Base-by-base conservation (phyloP, 768 basidiomycete genomes). In the Mycena venus region DNA sequence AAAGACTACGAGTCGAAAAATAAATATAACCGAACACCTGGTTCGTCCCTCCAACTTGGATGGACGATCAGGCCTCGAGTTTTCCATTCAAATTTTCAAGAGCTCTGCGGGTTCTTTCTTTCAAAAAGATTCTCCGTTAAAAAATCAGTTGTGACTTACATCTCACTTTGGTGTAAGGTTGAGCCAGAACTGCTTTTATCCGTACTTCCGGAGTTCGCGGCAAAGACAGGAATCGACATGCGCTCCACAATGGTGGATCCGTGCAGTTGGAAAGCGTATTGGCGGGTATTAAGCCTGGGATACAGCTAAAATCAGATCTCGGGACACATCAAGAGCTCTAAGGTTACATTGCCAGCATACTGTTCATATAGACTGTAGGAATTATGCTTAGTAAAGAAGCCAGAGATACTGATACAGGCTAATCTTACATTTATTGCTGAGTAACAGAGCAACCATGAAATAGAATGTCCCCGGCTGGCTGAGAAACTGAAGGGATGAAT, bases 261-360 rank as follows among this genome's bases (percentile, higher is more conserved):
- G 7, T n/a, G n/a, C n/a, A 7, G n/a, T 7, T n/a, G 47, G 4
- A 49, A 9, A 21, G 47, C 47, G 27, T 65, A 51, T 17, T 65
- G 17, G 9, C 63, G 63, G 29, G 63, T 65, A 21, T 65, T 65
- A 29, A 65, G 63, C 63, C 63, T 65, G 12, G n/a, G 34, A 53
- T 29, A 11, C 4, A 1, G 42, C 23, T 3, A 12, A 19, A 49
- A 64, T 44, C 15, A 47, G 19, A n/a, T 9, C 21, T n/a, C 25
- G 15, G 32, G 21, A 12, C 15, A 5, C 9, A 36, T 3, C 49
- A n/a, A n/a, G n/a, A n/a, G n/a, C n/a, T n/a, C n/a, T n/a, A n/a
- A n/a, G n/a, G n/a, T 32, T 19, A 66, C 64, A 51, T 53, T 36
- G 64, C 64, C 10, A 66, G 47, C 64, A 66, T 53, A n/a, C 64